Evolutionary conservation across 2,329 filamentous ascomycete genomes (phyloP), one percentile per base, ranked within the genome.

Genomic region (Aspergillus ruber): DNA sequence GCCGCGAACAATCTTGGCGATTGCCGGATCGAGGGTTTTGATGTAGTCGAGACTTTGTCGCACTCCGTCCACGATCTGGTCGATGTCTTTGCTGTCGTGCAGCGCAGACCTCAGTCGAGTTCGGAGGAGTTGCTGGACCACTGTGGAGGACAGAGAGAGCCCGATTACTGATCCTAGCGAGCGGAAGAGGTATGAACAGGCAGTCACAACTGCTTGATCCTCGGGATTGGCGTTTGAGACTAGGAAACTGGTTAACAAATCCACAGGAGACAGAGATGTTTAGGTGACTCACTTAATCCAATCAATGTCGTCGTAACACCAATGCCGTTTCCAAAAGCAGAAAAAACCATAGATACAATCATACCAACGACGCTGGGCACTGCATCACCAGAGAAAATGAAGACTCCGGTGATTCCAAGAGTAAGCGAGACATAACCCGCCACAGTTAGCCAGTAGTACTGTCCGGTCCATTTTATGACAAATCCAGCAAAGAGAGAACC

Each of bases 141-240:
- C 76, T 1, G 85, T 86, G 1, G 85, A 82, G 44, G 80, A 79
- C 48, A 88, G 70, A n/a, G 84, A 85, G 47, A 90, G 74, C 9
- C 86, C 80, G 35, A 82, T 75, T 8, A 82, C 80, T 13, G 75
- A 78, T 9, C 81, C 88, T 0, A 90, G 74, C 1, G 84, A 85
- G 35, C 87, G 82, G 74, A 91, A 91, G 20, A 91, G 79, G 67
- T 91, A 91, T 17, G 83, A 86, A 64, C 85, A 89, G 6, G 88
- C 87, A 13, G 87, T 86, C 3, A 83, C 85, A 1, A 90, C 79
- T 2, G 88, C 86, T 51, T 86, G 82, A 55, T 90, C 86, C 39
- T 81, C 75, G 3, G 75, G 72, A 1, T 78, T 70, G 0, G 84
- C 79, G 60, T 89, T 88, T 27, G 86, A 82, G 53, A 90, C 81